A percentile compares a stretch with the other conserved stretches of the same genome.
Evolutionary conservation across 108 stramenopile species (phyloP).

Genomic region (Skeletonema menzelii): DNA sequence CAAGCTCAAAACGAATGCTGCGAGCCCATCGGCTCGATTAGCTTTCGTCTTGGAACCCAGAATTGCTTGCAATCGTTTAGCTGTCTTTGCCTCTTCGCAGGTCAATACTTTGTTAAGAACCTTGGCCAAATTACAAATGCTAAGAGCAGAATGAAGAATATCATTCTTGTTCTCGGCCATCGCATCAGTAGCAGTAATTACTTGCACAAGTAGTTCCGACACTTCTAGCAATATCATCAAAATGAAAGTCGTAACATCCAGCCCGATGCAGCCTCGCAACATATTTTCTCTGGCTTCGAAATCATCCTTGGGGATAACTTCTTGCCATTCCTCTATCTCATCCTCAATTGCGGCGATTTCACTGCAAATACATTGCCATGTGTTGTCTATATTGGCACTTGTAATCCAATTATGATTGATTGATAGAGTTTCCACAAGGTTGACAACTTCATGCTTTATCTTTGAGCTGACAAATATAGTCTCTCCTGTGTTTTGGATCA

Average conservation of each 20-base stretch:
- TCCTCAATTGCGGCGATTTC: constrained; percentile 64
- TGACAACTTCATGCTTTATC: constrained; percentile 85
- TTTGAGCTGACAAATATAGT: constrained; percentile 81
- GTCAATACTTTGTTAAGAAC: not conserved
- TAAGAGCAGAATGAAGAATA: not conserved
- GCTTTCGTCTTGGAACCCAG: not conserved
- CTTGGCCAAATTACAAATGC: not conserved
- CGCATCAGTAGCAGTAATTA: not conserved
- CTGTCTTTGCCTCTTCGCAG: not conserved
- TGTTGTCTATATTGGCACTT: constrained; percentile 47
- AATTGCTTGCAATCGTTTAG: not conserved
- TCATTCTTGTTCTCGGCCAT: not conserved
- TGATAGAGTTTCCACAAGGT: constrained; percentile 78
- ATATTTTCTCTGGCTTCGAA: constrained; percentile 67
- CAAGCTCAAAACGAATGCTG: not conserved
- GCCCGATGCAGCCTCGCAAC: constrained; percentile 77
- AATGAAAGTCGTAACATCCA: constrained; percentile 64
- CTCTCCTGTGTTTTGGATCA: constrained; percentile 74
- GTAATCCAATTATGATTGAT: constrained; percentile 93
- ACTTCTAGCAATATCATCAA: constrained; percentile 24
- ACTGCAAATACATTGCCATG: constrained; percentile 53
- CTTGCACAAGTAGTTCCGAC: constrained; percentile 7
- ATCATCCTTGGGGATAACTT: constrained; percentile 33
- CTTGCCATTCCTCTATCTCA: constrained; percentile 65
- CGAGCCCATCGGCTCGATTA: not conserved